A percentile compares a stretch with the other conserved stretches of the same genome.
phyloP scores from a whole-genome alignment of 2,329 filamentous ascomycete genomes.

The Seiridium cupressi region DNA sequence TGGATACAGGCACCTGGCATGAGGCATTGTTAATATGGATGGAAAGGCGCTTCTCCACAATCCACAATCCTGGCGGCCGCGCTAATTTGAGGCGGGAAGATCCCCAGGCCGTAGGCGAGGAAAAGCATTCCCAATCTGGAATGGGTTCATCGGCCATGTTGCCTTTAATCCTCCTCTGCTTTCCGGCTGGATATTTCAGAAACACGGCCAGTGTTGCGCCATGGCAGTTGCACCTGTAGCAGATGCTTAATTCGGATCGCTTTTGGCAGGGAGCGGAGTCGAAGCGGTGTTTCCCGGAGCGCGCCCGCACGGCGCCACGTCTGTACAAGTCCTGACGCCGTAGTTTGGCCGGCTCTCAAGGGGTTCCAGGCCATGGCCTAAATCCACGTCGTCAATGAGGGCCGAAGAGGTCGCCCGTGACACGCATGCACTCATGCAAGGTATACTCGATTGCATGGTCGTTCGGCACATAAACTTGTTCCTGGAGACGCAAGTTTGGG shows the following conservation, averaged over 20 bases:
- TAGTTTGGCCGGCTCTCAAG: background rate
- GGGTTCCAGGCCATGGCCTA: background rate
- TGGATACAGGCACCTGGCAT: background rate
- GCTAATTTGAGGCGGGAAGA: conserved; percentile 8
- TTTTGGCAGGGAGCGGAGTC: background rate
- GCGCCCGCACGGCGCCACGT: background rate
- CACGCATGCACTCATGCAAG: conserved; percentile 1
- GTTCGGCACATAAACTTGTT: conserved; percentile 4
- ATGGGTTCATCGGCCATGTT: background rate
- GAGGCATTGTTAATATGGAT: background rate
- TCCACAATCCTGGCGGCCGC: background rate
- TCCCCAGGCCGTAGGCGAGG: background rate
- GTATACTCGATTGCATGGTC: background rate
- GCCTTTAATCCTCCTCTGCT: background rate
- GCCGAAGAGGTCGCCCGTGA: background rate
- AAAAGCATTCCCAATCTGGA: conserved; percentile 2
- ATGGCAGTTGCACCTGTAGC: background rate
- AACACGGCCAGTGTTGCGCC: background rate
- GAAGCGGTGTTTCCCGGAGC: background rate
- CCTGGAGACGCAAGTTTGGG: background rate
- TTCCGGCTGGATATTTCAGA: background rate
- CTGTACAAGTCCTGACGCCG: background rate
- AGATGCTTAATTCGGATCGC: background rate
- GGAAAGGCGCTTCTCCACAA: background rate
- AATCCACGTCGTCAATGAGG: background rate